Evolutionary conservation across 75 land plant genomes (phyloP).

Genomic region (Adiantum capillusveneris): DNA sequence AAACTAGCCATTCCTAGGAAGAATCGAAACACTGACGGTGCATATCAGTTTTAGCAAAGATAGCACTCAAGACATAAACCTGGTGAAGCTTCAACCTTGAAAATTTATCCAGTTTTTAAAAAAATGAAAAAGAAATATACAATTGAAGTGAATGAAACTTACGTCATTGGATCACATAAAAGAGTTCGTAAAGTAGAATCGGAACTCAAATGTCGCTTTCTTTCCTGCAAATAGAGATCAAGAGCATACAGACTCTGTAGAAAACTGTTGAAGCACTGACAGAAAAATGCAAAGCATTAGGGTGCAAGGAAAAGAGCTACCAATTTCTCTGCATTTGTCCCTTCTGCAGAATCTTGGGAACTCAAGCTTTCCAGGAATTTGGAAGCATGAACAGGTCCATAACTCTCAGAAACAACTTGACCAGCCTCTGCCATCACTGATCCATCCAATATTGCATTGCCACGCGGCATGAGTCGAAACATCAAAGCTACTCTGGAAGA

Average conservation of each 20-base stretch:
- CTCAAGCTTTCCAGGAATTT: slow-evolving; percentile 79
- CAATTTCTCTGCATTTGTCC: slow-evolving; percentile 29
- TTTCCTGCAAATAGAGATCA: slow-evolving; percentile 30
- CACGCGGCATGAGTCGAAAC: slow-evolving; percentile 88
- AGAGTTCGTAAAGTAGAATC: slow-evolving; percentile 69
- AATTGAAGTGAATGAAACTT: too few species aligned
- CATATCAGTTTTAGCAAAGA: neutral
- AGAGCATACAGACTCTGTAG: too few species aligned
- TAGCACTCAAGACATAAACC: neutral
- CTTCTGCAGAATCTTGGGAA: slow-evolving; percentile 48
- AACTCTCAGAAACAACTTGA: slow-evolving; percentile 72
- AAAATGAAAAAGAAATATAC: too few species aligned
- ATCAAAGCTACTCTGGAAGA: slow-evolving; percentile 63
- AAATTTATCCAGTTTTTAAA: too few species aligned
- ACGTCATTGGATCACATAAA: slow-evolving; percentile 81
- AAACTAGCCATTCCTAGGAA: neutral
- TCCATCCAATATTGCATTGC: slow-evolving; percentile 75
- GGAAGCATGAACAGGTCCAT: slow-evolving; percentile 68
- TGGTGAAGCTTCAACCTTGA: neutral
- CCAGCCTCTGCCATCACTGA: slow-evolving; percentile 82
- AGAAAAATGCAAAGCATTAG: too few species aligned
- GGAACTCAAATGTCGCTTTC: slow-evolving; percentile 19
- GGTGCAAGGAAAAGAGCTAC: slow-evolving; percentile 7
- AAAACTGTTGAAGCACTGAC: too few species aligned
- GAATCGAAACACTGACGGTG: neutral